Evolutionary conservation across 1,284 basidiomycete species (phyloP).

Genomic region (Sphaerobolus stellatus): DNA sequence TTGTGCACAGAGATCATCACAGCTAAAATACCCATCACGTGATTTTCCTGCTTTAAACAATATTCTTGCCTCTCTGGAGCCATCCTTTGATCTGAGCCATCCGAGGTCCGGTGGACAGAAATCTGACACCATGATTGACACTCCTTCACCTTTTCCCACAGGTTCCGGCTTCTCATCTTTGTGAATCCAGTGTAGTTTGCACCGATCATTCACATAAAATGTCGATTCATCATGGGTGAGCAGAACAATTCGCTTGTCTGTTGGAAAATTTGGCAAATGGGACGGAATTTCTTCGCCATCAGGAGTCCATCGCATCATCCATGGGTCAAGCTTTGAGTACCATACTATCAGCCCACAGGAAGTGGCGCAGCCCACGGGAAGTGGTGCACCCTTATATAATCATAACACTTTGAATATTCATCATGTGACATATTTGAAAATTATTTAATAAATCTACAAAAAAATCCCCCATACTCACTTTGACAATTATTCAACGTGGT

Average conservation of each 20-base stretch:
- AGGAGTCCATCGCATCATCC: slow-evolving; percentile 3
- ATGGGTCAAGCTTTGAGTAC: too few relatives aligned
- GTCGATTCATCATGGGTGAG: slow-evolving; percentile 40
- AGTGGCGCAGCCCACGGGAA: too few relatives aligned
- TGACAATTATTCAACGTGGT: too few relatives aligned
- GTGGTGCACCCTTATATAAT: too few relatives aligned
- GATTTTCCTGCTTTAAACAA: slow-evolving; percentile 35
- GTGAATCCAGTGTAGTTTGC: slow-evolving; percentile 31
- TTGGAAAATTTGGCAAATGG: slow-evolving; percentile 12
- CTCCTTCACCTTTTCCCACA: slow-evolving; percentile 36
- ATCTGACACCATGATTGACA: slow-evolving; percentile 35
- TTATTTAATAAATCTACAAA: too few relatives aligned
- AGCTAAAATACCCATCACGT: slow-evolving; percentile 34
- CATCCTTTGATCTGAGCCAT: slow-evolving; percentile 23
- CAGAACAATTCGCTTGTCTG: slow-evolving; percentile 16
- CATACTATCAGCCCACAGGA: too few relatives aligned
- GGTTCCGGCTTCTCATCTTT: slow-evolving; percentile 23
- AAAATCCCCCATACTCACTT: too few relatives aligned
- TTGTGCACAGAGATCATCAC: slow-evolving; percentile 28
- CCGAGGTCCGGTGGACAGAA: slow-evolving; percentile 35
- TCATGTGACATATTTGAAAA: too few relatives aligned
- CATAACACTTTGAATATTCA: too few relatives aligned
- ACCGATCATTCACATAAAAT: slow-evolving; percentile 38
- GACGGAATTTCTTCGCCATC: neutral
- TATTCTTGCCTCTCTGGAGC: slow-evolving; percentile 20